phyloP scores from a whole-genome alignment of 495 filamentous ascomycete genomes.

The Aspergillus indologenus region DNA sequence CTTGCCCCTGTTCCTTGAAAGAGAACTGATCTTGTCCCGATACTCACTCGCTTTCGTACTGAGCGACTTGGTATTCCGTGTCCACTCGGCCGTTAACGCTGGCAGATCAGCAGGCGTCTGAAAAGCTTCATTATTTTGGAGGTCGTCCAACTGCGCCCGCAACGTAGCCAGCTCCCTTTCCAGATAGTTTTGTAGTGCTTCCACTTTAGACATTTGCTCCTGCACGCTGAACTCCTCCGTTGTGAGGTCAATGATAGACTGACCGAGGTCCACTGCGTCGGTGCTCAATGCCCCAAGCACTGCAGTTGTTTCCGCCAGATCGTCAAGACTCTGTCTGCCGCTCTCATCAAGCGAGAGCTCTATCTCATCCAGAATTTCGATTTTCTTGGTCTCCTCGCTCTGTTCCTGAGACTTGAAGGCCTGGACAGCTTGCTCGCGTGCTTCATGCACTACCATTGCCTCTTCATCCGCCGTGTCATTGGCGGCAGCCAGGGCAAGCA shows the following conservation, averaged over 20 bases:
- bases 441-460: conserved; percentile 48
- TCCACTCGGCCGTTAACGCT: conserved; percentile 59
- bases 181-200: conserved; percentile 50
- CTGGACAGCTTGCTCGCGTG: conserved; percentile 38
- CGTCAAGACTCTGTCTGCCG: conserved; percentile 34
- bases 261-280: conserved; percentile 33
- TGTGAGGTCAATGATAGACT: conserved; percentile 42
- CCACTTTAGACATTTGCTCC: conserved; percentile 51
- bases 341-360: conserved; percentile 41
- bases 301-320: conserved; percentile 36
- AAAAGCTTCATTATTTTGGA: conserved; percentile 47
- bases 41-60: conserved; percentile 58
- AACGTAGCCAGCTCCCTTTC: conserved; percentile 38
- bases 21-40: conserved; percentile 43
- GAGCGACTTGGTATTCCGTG: conserved; percentile 57
- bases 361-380: conserved; percentile 38
- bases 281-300: conserved; percentile 35
- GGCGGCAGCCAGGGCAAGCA: conserved; percentile 69
- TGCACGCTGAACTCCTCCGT: conserved; percentile 39
- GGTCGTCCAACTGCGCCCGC: conserved; percentile 34
- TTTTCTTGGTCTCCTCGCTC: conserved; percentile 32
- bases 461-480: conserved; percentile 86
- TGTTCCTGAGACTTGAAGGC: conserved; percentile 34
- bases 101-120: conserved; percentile 49
- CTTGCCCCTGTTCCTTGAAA: conserved; percentile 34